A percentile compares a stretch with the other conserved stretches of the same genome.
Evolutionary conservation across 2,329 filamentous ascomycete species (phyloP).

Genomic region (Alternaria arborescens): DNA sequence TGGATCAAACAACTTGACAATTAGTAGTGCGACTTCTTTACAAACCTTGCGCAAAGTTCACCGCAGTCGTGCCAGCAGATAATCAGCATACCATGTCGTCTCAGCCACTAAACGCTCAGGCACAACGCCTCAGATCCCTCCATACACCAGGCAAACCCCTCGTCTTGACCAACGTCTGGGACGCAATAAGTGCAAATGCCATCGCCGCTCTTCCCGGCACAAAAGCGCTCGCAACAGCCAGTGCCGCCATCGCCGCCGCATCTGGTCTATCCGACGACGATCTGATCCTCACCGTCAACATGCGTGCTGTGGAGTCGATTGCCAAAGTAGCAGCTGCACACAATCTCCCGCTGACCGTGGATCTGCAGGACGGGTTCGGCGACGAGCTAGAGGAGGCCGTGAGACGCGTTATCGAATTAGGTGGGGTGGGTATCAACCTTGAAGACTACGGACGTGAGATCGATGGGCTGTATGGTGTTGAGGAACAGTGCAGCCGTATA

Average conservation of each 20-base stretch:
- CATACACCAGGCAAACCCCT: constrained; percentile 63
- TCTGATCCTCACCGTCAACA: constrained; percentile 62
- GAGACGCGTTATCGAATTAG: constrained; percentile 57
- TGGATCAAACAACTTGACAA: too few species aligned
- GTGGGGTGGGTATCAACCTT: constrained; percentile 67
- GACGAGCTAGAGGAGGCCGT: constrained; percentile 60
- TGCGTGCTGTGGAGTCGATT: constrained; percentile 58
- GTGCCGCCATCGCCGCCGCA: constrained; percentile 45
- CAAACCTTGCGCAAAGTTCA: background rate
- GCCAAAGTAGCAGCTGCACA: constrained; percentile 53
- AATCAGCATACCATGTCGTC: background rate
- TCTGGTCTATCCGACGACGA: constrained; percentile 45
- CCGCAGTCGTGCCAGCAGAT: background rate
- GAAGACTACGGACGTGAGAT: constrained; percentile 58
- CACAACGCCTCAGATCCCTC: constrained; percentile 46
- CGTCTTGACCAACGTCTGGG: constrained; percentile 65
- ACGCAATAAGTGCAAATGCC: constrained; percentile 59
- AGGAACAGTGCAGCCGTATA: constrained; percentile 61
- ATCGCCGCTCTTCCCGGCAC: constrained; percentile 57
- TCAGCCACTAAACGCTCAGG: background rate
- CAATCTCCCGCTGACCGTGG: constrained; percentile 62
- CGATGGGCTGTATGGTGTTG: constrained; percentile 52
- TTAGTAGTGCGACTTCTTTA: background rate
- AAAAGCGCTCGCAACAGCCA: constrained; percentile 52
- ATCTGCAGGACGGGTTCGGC: constrained; percentile 68